A percentile compares a stretch with the other conserved stretches of the same genome.
These are phyloP conservation scores for Mangifera indica DNA, from an alignment of 345 rosid species.

Conservation along the genomic window DNA sequence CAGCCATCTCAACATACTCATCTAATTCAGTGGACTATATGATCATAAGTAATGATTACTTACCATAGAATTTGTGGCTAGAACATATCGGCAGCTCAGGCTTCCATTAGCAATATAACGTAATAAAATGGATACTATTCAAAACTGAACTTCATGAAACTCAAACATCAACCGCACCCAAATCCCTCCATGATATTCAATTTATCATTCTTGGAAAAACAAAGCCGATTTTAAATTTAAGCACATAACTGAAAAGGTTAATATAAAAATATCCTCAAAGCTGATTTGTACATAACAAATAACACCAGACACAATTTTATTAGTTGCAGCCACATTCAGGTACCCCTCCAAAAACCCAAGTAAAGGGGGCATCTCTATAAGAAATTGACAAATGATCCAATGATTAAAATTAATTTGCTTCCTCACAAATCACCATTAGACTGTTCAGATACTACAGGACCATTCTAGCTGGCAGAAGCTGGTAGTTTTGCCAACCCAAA, in stretches of 20 bases:
- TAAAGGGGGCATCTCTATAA: neutral
- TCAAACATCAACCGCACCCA: neutral
- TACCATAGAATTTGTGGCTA: neutral
- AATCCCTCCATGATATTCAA: neutral
- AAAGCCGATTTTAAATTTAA: neutral
- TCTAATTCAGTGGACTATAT: neutral
- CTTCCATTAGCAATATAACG: neutral
- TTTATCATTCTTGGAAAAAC: neutral
- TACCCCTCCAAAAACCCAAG: constrained; percentile 12
- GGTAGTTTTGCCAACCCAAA: constrained; percentile 11
- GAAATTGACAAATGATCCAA: neutral
- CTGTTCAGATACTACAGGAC: constrained; percentile 17
- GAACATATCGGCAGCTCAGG: neutral
- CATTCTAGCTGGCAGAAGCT: constrained; percentile 20
- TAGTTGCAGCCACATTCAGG: neutral
- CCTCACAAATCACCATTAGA: neutral
- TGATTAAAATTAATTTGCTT: constrained; percentile 2
- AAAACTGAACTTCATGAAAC: neutral
- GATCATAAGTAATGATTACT: neutral
- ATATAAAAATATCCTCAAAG: neutral
- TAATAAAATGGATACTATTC: neutral
- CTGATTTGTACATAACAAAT: neutral
- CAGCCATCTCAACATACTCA: neutral
- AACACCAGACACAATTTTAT: constrained; percentile 11
- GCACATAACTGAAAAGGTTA: neutral